Percentiles rank a stretch among this genome's conserved stretches.
Conservation (phyloP, 176 grass and related monocot genomes). For the Carex cristatella region DNA sequence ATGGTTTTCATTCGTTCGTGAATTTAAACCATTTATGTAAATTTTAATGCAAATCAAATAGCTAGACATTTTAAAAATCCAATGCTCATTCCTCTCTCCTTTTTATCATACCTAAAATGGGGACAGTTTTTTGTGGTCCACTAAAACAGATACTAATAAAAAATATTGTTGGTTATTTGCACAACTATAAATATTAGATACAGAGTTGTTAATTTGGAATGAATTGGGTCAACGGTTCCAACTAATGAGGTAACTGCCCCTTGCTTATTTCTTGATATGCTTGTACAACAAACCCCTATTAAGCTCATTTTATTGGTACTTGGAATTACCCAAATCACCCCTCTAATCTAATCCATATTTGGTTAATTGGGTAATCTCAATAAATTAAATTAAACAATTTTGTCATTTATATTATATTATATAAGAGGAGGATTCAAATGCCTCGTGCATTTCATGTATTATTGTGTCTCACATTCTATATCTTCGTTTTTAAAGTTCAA, state of each 20-base stretch:
- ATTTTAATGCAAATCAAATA: too few species aligned
- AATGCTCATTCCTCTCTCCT: too few species aligned
- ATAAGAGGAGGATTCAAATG: too few species aligned
- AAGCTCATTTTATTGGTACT: background rate
- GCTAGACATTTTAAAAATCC: too few species aligned
- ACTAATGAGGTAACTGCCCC: background rate
- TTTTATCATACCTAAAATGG: background rate
- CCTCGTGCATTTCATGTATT: too few species aligned
- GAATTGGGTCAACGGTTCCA: slow-evolving; percentile 1
- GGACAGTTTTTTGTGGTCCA: background rate
- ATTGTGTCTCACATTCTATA: too few species aligned
- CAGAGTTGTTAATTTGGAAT: slow-evolving; percentile 1
- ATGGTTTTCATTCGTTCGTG: too few species aligned
- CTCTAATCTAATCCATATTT: background rate
- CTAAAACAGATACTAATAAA: background rate
- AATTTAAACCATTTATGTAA: too few species aligned
- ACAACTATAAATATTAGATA: background rate
- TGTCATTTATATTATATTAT: too few species aligned
- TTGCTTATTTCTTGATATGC: background rate
- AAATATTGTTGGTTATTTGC: background rate
- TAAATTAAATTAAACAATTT: too few species aligned
- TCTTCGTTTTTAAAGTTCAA: too few species aligned
- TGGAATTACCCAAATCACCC: background rate
- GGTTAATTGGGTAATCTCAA: too few species aligned
- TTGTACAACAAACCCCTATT: background rate